Base-by-base conservation (phyloP, 2,329 filamentous ascomycete genomes). In the Fusarium sp. region DNA sequence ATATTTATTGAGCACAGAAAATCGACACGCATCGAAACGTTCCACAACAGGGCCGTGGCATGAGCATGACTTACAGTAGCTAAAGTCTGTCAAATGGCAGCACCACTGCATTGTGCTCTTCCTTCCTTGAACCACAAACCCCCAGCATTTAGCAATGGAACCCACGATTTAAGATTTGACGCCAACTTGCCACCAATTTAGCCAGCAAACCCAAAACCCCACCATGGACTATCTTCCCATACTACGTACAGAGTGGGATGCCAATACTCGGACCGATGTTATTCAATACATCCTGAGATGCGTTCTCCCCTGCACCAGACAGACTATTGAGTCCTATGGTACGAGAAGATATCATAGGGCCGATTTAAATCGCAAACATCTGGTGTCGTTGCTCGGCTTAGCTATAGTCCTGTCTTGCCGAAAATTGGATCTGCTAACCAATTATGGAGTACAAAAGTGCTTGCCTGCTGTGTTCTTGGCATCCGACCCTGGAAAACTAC, bases 231-330 rank as follows among this genome's bases (percentile, higher is more conserved):
- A 46, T 20, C 28, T 65, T 43, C 51, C 40, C 24, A n/a, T n/a
- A n/a, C n/a, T n/a, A n/a, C n/a, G 36, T 34, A 36, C 21, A 43
- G 26, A 45, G 17, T 40, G 54, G 38, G 51, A 50, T 70, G 57
- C 65, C 66, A 67, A 68, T 61, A 56, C 52, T 68, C 68, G 70
- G 70, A 56, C 66, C 68, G 70, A 70, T 47, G 39, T 43, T 45
- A 43, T 65, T 44, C 38, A 51, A 53, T 38, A 21, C 36, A 44
- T 43, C 21, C 44, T 59, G 39, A 45, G 45, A 44, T 60, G 42
- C 32, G 45, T 53, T 39, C n/a, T 52, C 52, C 57, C 53, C 20
- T 67, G 62, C 24, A 21, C 26, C 45, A 32, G 38, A 30, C 40
- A 12, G 50, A 39, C 39, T 61, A 21, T 24, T 19, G 43, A 42